Conservation (phyloP, 2,329 filamentous ascomycete species). For the Colletotrichum truncatum region DNA sequence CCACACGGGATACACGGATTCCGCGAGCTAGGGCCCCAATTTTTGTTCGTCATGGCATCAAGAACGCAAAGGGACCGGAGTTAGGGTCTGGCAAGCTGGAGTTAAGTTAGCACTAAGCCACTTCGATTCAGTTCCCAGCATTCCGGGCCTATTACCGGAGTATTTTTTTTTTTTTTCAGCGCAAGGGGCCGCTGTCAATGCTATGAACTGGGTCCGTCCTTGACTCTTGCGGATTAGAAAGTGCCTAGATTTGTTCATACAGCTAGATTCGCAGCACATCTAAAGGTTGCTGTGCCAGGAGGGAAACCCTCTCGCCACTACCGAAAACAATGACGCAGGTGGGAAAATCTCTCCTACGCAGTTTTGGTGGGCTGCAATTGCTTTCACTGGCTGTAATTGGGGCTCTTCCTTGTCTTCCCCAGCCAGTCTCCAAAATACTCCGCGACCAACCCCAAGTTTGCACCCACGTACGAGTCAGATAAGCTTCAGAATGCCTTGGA, state of each 20-base stretch:
- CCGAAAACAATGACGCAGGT: constrained; percentile 9
- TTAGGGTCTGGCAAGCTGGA: constrained; percentile 9
- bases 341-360: too few relatives aligned
- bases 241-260: background rate
- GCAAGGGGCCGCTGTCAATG: constrained; percentile 9
- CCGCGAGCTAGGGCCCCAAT: background rate
- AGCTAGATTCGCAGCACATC: background rate
- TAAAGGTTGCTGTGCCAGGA: background rate
- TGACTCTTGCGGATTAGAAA: background rate
- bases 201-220: background rate
- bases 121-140: background rate
- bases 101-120: constrained; percentile 16
- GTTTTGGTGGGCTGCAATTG: background rate
- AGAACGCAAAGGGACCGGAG: constrained; percentile 10
- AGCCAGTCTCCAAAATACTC: background rate
- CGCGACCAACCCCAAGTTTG: background rate
- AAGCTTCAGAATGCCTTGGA: background rate
- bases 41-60: constrained; percentile 13
- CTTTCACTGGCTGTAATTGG: constrained; percentile 1
- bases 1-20: background rate
- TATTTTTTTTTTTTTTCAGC: background rate
- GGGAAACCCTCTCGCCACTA: too few relatives aligned
- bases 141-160: background rate
- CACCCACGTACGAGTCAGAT: constrained; percentile 16
- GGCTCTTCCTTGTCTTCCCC: background rate